Base-by-base conservation (phyloP, 2,329 filamentous ascomycete genomes). In the Fusarium subtropicale region DNA sequence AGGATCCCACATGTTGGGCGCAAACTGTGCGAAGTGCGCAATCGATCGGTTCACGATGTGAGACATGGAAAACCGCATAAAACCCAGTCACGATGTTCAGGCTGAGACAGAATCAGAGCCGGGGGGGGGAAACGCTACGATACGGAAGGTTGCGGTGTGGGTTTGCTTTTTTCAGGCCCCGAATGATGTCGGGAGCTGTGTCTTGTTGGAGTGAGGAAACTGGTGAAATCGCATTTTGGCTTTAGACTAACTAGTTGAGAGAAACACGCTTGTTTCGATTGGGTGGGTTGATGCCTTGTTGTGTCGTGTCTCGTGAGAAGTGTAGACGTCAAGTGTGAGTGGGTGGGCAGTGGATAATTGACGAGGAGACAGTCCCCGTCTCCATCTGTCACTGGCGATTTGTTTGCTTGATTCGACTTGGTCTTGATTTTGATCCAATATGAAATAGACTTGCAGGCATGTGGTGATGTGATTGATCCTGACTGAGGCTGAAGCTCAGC, bases 31-130 rank as follows among this genome's bases (percentile, higher is more conserved):
- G 57, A 46, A 71, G 63, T 72, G 69, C 69, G 69, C 57, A 72
- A 72, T 72, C 69, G 69, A 71, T 72, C 69, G 63, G 63, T 60
- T 68, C 69, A 65, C 53, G 59, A 71, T 66, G 52, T 68, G 58
- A 71, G 66, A 72, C 69, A 71, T 60, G 68, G 64, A 56, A 70
- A 70, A 68, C 67, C 67, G 55, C 67, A 70, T 71, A 65, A 53
- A 68, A 64, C 56, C 68, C 68, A 71, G 68, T 71, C 68, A 69
- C 55, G 68, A 55, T 60, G 59, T 53, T 55, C 44, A 50, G 63
- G 56, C 55, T 68, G 54, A 70, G 68, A 70, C 68, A 70, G 58
- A 41, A 51, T 31, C 50, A 53, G 64, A 46, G 54, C 48, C 39
- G 53, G 64, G 34, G 53, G 64, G 34, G 52, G 60, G 44, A 24